Base-by-base conservation (phyloP, 139 green algal genomes). In the Trebouxia sp. region DNA sequence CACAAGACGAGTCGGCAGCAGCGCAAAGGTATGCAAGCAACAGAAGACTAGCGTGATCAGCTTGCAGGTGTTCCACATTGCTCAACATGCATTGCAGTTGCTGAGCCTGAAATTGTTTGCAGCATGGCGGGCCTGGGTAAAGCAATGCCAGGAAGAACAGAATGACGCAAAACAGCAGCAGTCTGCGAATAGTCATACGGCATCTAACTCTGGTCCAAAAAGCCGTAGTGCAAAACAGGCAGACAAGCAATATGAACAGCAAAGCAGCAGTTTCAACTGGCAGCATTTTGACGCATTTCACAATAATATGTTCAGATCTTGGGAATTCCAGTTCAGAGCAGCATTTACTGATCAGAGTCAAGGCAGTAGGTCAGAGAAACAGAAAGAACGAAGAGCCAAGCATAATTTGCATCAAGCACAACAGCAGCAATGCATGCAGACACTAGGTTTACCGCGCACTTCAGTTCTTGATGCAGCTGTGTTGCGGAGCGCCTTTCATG, bases 21-120 rank as follows among this genome's bases (percentile, higher is more conserved):
- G 35, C 62, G 62, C 32, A 72, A 72, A 72, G 62, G 62, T 72
- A n/a, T n/a, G n/a, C n/a, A n/a, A n/a, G n/a, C n/a, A n/a, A n/a
- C n/a, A n/a, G n/a, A n/a, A n/a, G n/a, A n/a, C n/a, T n/a, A n/a
- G n/a, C n/a, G n/a, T n/a, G n/a, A n/a, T n/a, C n/a, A n/a, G 62
- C 35, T 7, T 28, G 11, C 35, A 26, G 5, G 12, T 37, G 24
- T 0, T 30, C 22, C 55, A 35, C 26, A 30, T n/a, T 65, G 0
- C 24, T 26, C 24, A 65, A 38, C 24, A 53, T 53, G 47, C 20
- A 5, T 53, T 53, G 47, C n/a, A n/a, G n/a, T n/a, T 53, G 47
- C 47, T 53, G 47, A 53, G 47, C 47, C n/a, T 26, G 47, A 53
- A 53, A 17, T 53, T 14, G 47, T 53, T 53, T 72, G 62, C 62